Conservation (phyloP, 495 filamentous ascomycete genomes). For the Trichoderma asperelloides region DNA sequence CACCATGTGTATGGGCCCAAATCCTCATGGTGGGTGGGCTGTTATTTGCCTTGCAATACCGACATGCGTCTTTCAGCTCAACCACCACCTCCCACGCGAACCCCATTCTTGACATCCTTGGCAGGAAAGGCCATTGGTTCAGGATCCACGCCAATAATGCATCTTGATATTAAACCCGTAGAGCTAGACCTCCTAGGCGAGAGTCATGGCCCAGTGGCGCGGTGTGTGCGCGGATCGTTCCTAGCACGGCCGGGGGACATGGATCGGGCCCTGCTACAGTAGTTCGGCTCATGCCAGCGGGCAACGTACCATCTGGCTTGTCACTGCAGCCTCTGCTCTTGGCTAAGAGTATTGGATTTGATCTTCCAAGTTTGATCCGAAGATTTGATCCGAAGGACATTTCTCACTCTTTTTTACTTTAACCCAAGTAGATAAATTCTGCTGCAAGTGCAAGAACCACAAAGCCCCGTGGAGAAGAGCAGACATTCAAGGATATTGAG, state of each 20-base stretch:
- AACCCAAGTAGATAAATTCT: too few species aligned
- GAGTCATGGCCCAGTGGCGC: neutral
- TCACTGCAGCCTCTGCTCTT: neutral
- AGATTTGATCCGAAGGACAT: neutral
- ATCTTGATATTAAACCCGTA: conserved; percentile 1
- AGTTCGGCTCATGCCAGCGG: neutral
- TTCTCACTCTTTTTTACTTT: too few species aligned
- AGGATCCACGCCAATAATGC: neutral
- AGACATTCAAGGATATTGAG: too few species aligned
- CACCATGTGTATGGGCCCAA: neutral
- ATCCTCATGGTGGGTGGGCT: neutral
- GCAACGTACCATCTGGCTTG: neutral
- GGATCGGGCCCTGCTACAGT: neutral
- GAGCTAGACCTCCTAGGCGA: neutral
- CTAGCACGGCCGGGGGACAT: neutral
- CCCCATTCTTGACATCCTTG: neutral
- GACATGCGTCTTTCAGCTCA: neutral
- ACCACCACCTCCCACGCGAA: neutral
- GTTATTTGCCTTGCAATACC: neutral
- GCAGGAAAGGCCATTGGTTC: neutral
- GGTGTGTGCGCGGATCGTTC: neutral
- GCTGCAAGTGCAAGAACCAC: too few species aligned
- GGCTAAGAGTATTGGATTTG: neutral
- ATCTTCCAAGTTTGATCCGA: neutral
- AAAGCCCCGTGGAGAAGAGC: too few species aligned